Evolutionary conservation across 176 grass and related monocot genomes (phyloP), one percentile per base, ranked within the genome.

Genomic region (Phyllostachys edulis): DNA sequence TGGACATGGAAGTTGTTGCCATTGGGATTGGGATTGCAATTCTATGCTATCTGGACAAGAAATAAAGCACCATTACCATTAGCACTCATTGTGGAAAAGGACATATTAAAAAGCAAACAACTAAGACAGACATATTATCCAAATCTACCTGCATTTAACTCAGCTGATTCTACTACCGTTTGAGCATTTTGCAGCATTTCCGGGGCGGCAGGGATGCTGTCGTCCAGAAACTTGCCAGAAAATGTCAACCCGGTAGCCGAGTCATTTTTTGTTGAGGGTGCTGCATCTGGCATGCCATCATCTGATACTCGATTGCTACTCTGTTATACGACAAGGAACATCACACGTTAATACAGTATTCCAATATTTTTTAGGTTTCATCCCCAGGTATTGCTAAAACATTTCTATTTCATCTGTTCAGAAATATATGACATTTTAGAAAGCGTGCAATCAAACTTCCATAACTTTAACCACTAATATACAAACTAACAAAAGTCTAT

Each of bases 191-290:
- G 51, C 44, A 93, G 85, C 60, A 90, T 82, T 41, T 85, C 51
- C 24, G 82, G 88, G 12, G 78, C 77, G 49, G 65, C 57, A 7
- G 88, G 82, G n/a, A 88, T 84, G 73, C 46, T 88, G 65, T 88
- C 86, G 37, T 90, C 91, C 15, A 79, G 81, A 82, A 93, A 88
- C 63, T 90, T 90, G 18, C 82, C 88, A 32, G 85, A 63, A 44
- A 91, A 91, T 4, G 69, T 87, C 36, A 87, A 84, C 67, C 80
- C 89, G 49, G 84, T 52, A 18, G 72, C 42, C 46, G 84, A 73
- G 46, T 67, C 82, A 79, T 83, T 80, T 87, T 63, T 85, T 7
- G n/a, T 70, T n/a, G 73, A 51, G 69, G 80, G 70, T 73, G 76
- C 62, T 75, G 76, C 76, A 63, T 85, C 82, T 76, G 85, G 71